Conservation (phyloP, 2,329 filamentous ascomycete species). For the Diaporthe sp. region DNA sequence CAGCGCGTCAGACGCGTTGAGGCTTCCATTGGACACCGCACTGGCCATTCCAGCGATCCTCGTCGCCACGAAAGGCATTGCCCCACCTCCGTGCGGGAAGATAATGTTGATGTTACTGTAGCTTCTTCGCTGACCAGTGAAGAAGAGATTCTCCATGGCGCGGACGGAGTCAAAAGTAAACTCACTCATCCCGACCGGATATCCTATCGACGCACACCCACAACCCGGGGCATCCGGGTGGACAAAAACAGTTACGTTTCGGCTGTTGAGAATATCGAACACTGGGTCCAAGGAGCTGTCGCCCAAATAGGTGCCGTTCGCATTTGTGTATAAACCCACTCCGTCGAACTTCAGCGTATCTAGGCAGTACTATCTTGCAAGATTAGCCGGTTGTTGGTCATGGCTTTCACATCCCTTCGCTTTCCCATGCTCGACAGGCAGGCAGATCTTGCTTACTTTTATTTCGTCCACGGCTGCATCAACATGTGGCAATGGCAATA, state of each 20-base stretch:
- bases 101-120: slow-evolving; percentile 7
- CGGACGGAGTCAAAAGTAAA: background rate
- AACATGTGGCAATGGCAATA: slow-evolving; percentile 6
- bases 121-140: background rate
- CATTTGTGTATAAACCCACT: background rate
- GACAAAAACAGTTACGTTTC: background rate
- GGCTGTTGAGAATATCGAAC: background rate
- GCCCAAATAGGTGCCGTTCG: background rate
- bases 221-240: background rate
- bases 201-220: background rate
- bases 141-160: slow-evolving; percentile 3
- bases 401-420: background rate
- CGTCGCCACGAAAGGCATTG: background rate
- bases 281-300: background rate
- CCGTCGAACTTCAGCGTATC: background rate
- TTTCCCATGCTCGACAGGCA: background rate
- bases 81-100: background rate
- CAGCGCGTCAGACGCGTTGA: background rate
- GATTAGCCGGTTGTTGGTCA: background rate
- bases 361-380: background rate
- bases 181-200: background rate
- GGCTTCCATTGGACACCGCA: background rate
- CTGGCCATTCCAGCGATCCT: background rate
- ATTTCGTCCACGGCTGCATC: background rate
- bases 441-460: background rate